Evolutionary conservation across 768 basidiomycete genomes (phyloP).

Genomic region (Leccinum boreale): DNA sequence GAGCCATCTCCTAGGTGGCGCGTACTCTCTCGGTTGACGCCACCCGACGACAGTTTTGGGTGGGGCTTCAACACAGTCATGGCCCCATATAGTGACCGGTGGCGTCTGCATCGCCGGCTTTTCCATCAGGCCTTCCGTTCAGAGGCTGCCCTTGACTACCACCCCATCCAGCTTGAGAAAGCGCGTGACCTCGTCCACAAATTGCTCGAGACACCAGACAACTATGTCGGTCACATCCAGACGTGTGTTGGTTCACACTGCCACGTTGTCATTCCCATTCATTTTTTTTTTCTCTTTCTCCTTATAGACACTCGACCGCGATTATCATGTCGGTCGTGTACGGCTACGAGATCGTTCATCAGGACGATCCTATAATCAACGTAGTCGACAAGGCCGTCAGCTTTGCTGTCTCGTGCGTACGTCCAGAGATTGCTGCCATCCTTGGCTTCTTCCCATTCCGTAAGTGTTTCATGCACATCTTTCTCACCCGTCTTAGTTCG

Average conservation of each 20-base stretch:
- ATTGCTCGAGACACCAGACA: constrained; percentile 19
- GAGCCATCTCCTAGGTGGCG: background rate
- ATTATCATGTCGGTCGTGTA: constrained; percentile 32
- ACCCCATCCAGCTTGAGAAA: constrained; percentile 23
- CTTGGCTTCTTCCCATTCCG: constrained; percentile 38
- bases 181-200: constrained; percentile 24
- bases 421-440: constrained; percentile 30
- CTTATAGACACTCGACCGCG: constrained; percentile 21
- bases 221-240: constrained; percentile 19
- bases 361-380: constrained; percentile 25
- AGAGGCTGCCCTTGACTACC: constrained; percentile 18
- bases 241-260: constrained; percentile 16
- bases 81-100: constrained; percentile 26
- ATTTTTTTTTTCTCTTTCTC: background rate
- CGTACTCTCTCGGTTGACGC: background rate
- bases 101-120: constrained; percentile 29
- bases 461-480: constrained; percentile 13
- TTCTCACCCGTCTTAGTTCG: background rate
- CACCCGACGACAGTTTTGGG: constrained; percentile 18
- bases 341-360: constrained; percentile 25
- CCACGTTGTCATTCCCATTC: background rate
- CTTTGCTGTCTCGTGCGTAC: constrained; percentile 19
- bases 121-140: constrained; percentile 28
- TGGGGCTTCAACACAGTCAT: constrained; percentile 30
- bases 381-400: constrained; percentile 25